Conservation (phyloP, 2,329 filamentous ascomycete species). For the Chaetomiaceae sp. region DNA sequence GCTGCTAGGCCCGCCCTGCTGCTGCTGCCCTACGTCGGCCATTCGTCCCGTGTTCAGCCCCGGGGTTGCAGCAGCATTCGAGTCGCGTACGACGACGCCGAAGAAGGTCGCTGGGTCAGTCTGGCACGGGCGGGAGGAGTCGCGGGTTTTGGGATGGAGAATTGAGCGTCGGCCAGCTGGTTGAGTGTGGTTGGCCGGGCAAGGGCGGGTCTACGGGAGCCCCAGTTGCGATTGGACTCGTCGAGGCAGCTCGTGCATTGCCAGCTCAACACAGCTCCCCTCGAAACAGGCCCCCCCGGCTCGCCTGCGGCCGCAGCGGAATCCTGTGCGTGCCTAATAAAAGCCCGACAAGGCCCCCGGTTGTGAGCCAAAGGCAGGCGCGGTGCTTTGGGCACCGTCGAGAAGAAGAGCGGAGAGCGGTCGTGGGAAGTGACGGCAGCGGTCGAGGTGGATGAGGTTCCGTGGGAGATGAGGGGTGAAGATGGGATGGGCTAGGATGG, state of each 20-base stretch:
- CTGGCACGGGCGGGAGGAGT: constrained; percentile 15
- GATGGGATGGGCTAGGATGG: neutral
- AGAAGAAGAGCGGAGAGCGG: neutral
- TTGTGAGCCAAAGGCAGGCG: neutral
- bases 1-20: constrained; percentile 28
- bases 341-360: constrained; percentile 21
- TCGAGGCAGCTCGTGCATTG: constrained; percentile 20
- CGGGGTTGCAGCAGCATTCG: constrained; percentile 4
- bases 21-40: constrained; percentile 28
- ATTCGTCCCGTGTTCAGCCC: constrained; percentile 28
- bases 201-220: constrained; percentile 16
- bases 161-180: constrained; percentile 26
- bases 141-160: constrained; percentile 14
- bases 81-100: constrained; percentile 12
- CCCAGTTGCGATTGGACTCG: constrained; percentile 25
- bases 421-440: neutral
- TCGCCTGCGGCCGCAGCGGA: constrained; percentile 1
- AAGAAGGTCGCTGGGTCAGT: constrained; percentile 4
- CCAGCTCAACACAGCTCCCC: constrained; percentile 21
- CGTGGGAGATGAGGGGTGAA: constrained; percentile 9
- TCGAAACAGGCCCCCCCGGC: constrained; percentile 7
- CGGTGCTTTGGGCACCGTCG: constrained; percentile 15
- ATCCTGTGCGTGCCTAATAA: constrained; percentile 20
- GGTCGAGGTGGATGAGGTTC: neutral
- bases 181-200: constrained; percentile 27